These are phyloP conservation scores for Trypanosoma lewisi DNA, from an alignment of 208 protist species.

Conservation along the genomic window DNA sequence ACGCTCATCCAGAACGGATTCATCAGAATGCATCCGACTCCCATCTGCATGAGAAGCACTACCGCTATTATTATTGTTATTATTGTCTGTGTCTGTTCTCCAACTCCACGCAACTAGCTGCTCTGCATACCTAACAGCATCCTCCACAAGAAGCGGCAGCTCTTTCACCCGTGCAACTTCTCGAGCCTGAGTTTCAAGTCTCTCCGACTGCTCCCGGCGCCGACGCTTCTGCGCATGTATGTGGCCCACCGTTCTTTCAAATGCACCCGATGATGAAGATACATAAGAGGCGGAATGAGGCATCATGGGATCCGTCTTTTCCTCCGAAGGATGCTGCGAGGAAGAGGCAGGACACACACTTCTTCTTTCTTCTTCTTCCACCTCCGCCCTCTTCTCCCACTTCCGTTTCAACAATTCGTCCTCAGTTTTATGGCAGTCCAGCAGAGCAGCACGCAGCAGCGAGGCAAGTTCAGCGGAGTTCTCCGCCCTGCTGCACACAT, in stretches of 20 bases:
- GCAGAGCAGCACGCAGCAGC: slow-evolving; percentile 21
- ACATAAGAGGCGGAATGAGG: neutral
- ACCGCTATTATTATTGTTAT: no score
- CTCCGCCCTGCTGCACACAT: neutral
- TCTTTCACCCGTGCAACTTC: slow-evolving; percentile 18
- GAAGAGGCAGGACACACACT: no score
- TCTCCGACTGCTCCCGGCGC: slow-evolving; percentile 2
- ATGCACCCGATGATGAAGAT: neutral
- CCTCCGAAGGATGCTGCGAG: no score
- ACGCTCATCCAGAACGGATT: slow-evolving; percentile 1
- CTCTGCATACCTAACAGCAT: slow-evolving; percentile 39
- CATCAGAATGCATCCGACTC: neutral
- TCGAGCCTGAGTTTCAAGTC: slow-evolving; percentile 4
- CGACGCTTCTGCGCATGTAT: slow-evolving; percentile 18
- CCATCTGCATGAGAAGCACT: neutral
- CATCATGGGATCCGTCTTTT: neutral
- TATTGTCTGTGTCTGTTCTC: slow-evolving; percentile 2
- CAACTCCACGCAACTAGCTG: slow-evolving; percentile 21
- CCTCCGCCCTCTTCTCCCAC: neutral
- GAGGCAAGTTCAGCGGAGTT: slow-evolving; percentile 1
- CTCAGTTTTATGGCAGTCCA: slow-evolving; percentile 26
- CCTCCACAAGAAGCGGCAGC: slow-evolving; percentile 30
- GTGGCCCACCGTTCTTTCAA: slow-evolving; percentile 8
- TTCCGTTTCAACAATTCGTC: slow-evolving; percentile 19
- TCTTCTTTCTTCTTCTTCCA: neutral